phyloP scores from a whole-genome alignment of 208 protist genomes.

The Acanthamoeba culbertsoni region DNA sequence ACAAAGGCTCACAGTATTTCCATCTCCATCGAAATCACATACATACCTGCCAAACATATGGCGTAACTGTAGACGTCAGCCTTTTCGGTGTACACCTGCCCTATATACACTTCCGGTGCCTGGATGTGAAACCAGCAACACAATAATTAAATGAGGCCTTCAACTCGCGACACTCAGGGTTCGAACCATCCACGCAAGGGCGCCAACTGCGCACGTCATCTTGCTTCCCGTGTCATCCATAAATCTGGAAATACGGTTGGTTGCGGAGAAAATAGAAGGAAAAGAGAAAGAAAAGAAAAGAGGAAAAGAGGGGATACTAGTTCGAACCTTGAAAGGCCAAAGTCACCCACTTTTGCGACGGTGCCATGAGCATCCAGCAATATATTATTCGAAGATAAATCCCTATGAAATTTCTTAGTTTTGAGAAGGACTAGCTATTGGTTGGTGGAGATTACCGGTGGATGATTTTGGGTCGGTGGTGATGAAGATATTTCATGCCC shows the following conservation, averaged over 20 bases:
- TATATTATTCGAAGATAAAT: slow-evolving; percentile 33
- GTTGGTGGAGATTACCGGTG: not conserved
- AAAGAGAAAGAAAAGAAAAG: not conserved
- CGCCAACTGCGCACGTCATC: slow-evolving; percentile 36
- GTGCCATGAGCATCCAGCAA: not conserved
- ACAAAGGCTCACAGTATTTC: not conserved
- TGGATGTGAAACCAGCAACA: not conserved
- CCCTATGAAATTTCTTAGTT: not conserved
- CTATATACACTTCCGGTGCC: not conserved
- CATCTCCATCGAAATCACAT: not conserved
- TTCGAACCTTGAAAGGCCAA: not conserved
- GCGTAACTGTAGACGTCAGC: slow-evolving; percentile 44
- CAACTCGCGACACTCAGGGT: not conserved
- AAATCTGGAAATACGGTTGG: not conserved
- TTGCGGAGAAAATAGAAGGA: not conserved
- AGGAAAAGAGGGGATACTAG: not conserved
- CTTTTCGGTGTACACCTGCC: slow-evolving; percentile 7
- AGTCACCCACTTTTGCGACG: not conserved
- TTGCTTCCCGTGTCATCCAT: not conserved
- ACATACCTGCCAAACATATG: slow-evolving; percentile 19
- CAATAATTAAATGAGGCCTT: not conserved
- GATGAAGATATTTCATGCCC: slow-evolving; percentile 4
- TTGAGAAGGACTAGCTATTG: not conserved
- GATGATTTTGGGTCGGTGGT: slow-evolving; percentile 28
- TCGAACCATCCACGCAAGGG: slow-evolving; percentile 21